A percentile compares a stretch with the other conserved stretches of the same genome.
Conservation (phyloP, 768 basidiomycete genomes). For the Boletales sp. region DNA sequence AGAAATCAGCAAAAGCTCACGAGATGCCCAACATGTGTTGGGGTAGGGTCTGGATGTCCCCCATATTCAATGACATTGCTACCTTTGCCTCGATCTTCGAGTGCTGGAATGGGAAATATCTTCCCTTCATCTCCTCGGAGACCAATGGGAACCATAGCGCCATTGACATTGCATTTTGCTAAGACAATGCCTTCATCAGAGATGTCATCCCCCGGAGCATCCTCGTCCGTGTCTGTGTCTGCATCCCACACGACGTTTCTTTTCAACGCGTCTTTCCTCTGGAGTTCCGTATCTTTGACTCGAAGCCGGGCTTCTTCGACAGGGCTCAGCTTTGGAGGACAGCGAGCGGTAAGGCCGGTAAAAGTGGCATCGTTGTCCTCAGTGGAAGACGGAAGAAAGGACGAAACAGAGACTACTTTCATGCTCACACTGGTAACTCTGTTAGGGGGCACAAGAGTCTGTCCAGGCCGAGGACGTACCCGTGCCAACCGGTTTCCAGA, state of each 20-base stretch:
- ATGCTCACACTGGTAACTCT: conserved; percentile 54
- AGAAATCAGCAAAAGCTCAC: conserved; percentile 33
- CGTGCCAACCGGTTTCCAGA: conserved; percentile 70
- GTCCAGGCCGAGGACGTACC: conserved; percentile 36
- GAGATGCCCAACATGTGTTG: conserved; percentile 52
- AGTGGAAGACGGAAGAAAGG: conserved; percentile 61
- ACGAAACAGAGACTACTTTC: conserved; percentile 68
- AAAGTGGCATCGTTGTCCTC: conserved; percentile 58
- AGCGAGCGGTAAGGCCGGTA: conserved; percentile 39
- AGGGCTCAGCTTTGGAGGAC: conserved; percentile 46
- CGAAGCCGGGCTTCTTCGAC: conserved; percentile 54
- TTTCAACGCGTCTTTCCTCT: conserved; percentile 55
- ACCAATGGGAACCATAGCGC: conserved; percentile 46
- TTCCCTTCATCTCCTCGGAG: conserved; percentile 52
- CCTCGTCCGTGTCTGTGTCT: conserved; percentile 52
- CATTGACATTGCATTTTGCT: conserved; percentile 16
- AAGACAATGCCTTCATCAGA: conserved; percentile 27
- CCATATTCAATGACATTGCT: conserved; percentile 35
- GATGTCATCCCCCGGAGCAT: conserved; percentile 56
- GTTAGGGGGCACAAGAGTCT: neutral
- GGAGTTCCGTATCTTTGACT: conserved; percentile 53
- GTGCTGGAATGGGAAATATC: conserved; percentile 44
- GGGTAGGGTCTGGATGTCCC: conserved; percentile 49
- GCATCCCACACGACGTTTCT: conserved; percentile 67
- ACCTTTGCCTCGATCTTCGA: conserved; percentile 10